A percentile compares a stretch with the other conserved stretches of the same genome.
Evolutionary conservation across 2,329 filamentous ascomycete genomes (phyloP).

Genomic region (Colletotrichum filicis): DNA sequence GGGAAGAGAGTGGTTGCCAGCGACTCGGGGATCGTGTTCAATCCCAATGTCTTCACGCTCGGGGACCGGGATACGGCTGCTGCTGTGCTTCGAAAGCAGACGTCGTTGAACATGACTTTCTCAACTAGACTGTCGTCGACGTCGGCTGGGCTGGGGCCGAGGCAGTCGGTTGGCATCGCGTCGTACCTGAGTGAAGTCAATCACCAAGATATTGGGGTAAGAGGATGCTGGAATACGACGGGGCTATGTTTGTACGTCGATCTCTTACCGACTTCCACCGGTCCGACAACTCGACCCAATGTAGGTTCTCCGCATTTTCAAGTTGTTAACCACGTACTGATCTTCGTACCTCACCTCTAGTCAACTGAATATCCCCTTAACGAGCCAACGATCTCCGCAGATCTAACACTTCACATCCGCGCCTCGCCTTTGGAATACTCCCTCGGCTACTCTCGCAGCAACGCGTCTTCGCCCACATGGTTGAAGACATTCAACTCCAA

Average conservation of each 20-base stretch:
- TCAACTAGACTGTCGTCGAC: constrained; percentile 37
- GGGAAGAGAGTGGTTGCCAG: constrained; percentile 2
- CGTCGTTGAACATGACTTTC: constrained; percentile 45
- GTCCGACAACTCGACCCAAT: constrained; percentile 18
- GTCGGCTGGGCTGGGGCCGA: constrained; percentile 31
- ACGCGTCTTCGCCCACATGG: constrained; percentile 28
- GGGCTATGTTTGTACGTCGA: constrained; percentile 37
- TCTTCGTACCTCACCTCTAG: not conserved
- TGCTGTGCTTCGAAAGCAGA: constrained; percentile 43
- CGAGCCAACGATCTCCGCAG: constrained; percentile 19
- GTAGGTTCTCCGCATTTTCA: not conserved
- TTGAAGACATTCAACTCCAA: constrained; percentile 33
- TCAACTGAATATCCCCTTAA: constrained; percentile 29
- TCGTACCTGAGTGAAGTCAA: constrained; percentile 41
- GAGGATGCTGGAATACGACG: constrained; percentile 38
- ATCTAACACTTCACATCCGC: constrained; percentile 38
- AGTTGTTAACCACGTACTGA: not conserved
- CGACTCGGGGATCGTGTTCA: constrained; percentile 43
- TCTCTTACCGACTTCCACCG: constrained; percentile 15
- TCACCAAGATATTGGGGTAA: constrained; percentile 42
- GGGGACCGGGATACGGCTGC: constrained; percentile 44
- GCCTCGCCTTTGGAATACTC: constrained; percentile 38
- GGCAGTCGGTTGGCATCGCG: constrained; percentile 41
- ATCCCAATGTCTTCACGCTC: constrained; percentile 41
- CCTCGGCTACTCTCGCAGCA: constrained; percentile 38